Evolutionary conservation across 768 basidiomycete genomes (phyloP).

Genomic region (Butyriboletus loyo): DNA sequence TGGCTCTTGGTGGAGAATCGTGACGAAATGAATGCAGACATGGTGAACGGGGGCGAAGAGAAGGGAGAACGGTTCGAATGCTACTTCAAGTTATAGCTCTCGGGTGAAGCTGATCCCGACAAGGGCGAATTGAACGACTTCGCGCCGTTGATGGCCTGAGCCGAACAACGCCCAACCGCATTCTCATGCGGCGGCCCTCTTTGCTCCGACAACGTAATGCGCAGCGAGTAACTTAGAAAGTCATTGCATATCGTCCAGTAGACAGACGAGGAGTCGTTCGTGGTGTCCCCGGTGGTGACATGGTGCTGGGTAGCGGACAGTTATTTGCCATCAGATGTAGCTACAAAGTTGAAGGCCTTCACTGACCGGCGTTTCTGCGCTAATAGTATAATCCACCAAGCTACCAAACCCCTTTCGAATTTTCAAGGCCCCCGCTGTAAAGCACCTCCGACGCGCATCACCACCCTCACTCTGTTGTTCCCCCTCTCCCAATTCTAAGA

Average conservation of each 20-base stretch:
- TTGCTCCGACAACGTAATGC: slow-evolving; percentile 2
- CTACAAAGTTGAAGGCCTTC: no score
- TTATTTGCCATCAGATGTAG: no score
- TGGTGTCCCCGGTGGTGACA: no score
- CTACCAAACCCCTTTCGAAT: no score
- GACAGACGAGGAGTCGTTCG: no score
- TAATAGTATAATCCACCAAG: no score
- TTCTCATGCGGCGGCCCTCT: slow-evolving; percentile 5
- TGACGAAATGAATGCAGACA: slow-evolving; percentile 31
- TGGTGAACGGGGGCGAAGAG: slow-evolving; percentile 10
- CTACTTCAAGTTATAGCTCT: slow-evolving; percentile 32
- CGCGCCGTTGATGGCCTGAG: slow-evolving; percentile 8
- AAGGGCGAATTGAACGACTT: slow-evolving; percentile 10
- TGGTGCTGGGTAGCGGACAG: no score
- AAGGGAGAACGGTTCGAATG: neutral
- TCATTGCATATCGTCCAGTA: no score
- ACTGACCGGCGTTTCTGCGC: no score
- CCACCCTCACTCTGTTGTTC: neutral
- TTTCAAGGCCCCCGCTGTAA: no score
- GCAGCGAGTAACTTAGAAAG: no score
- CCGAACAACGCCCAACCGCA: slow-evolving; percentile 19
- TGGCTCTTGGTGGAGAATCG: slow-evolving; percentile 30
- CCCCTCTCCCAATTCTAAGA: neutral
- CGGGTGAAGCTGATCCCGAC: no score
- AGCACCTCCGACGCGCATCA: neutral